Base-by-base conservation (phyloP, 2,329 filamentous ascomycete genomes). In the Colletotrichum acutatum region DNA sequence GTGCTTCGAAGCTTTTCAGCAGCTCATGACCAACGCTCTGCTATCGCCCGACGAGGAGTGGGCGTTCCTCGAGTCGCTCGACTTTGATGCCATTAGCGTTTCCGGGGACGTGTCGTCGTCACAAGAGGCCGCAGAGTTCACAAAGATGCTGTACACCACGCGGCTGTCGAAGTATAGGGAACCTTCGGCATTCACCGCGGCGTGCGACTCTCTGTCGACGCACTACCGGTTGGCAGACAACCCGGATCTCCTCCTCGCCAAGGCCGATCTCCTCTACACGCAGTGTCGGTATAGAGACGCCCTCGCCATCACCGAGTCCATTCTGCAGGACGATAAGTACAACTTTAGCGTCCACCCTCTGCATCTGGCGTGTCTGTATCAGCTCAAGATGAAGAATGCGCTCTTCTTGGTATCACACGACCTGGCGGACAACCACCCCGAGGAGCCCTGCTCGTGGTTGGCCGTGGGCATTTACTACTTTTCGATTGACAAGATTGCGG, bases 1-100 rank as follows among this genome's bases (percentile, higher is more conserved):
- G 82, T 99, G 97, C 83, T 98, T 98, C 80, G 97, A 99, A 83
- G 97, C 97, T 0, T 98, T 99, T 80, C 95, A 98, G 78, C 95
- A 98, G 85, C 89, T 99, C 68, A 98, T 98, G 92, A 95, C 95
- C 84, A 99, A 99, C 84, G 94, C 94, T 24, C 88, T 99, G 74
- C 93, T 99, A 90, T 91, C 90, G 60, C 95, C 95, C 0, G 92
- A 94, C 46, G 95, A 98, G 82, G 95, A 98, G 80, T 94, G 96
- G 89, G 90, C 92, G 62, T 98, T 98, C 75, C 88, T 98, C 56
- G 93, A 97, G 76, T 94, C 93, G 64, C 88, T 98, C 26, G 92
- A 98, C 83, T 99, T 99, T 80, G 95, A 97, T 81, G 91, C 93
- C 24, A 92, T 98, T 75, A 87, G 87, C 7, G 89, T 92, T 1